These are phyloP conservation scores for Fusarium devonianum DNA, from an alignment of 2,329 filamentous ascomycete species.

Conservation along the genomic window DNA sequence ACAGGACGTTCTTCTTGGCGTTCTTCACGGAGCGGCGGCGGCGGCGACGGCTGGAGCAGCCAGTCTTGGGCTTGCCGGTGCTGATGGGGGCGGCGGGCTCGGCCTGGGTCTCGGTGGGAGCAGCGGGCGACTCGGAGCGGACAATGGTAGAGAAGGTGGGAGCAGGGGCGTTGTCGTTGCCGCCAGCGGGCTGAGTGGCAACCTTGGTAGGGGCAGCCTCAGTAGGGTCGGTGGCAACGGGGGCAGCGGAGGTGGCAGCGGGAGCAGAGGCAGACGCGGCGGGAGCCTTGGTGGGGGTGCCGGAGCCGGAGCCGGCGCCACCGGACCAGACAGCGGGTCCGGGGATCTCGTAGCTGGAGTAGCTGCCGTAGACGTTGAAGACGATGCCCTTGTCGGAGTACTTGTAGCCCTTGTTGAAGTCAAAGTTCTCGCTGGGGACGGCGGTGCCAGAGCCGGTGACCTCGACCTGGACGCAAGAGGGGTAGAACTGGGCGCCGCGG, in stretches of 20 bases:
- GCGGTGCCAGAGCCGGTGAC: constrained; percentile 57
- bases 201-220: constrained; percentile 10
- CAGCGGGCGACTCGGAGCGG: constrained; percentile 23
- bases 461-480: constrained; percentile 66
- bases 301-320: constrained; percentile 22
- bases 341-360: constrained; percentile 45
- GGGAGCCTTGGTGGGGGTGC: neutral
- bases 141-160: constrained; percentile 37
- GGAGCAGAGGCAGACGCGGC: constrained; percentile 3
- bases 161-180: constrained; percentile 6
- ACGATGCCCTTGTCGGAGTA: constrained; percentile 63
- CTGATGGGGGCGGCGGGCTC: constrained; percentile 20
- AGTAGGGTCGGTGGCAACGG: constrained; percentile 1
- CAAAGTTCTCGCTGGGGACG: constrained; percentile 51
- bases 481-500: constrained; percentile 56
- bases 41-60: constrained; percentile 35
- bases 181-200: constrained; percentile 21
- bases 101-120: constrained; percentile 19
- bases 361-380: constrained; percentile 62
- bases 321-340: constrained; percentile 46
- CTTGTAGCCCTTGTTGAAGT: constrained; percentile 63
- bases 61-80: constrained; percentile 29
- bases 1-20: constrained; percentile 20
- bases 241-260: neutral
- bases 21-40: constrained; percentile 34